Base-by-base conservation (phyloP, 352 stramenopile species). In the Phytophthora pisi region DNA sequence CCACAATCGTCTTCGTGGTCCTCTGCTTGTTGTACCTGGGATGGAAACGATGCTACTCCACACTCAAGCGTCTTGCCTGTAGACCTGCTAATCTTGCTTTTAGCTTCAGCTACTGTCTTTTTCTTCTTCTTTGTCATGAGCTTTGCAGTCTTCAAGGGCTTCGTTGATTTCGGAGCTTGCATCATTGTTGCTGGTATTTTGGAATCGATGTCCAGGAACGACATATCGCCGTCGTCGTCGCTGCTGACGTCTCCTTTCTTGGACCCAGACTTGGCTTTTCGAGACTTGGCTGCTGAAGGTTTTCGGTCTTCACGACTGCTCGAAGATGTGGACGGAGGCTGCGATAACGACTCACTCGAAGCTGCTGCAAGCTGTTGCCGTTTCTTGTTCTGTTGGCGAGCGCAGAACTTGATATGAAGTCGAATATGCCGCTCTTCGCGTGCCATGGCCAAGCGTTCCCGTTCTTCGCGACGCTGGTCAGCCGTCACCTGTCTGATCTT, bases 391-490 rank as follows among this genome's bases (percentile, higher is more conserved):
- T 43, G 40, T 24, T 78, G 70, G 6, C 66, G 70, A 65, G 49
- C 66, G 24, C 69, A 64, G 53, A 83, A 64, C 61, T 93, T 92
- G 16, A 74, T 49, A 11, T 82, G 60, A 2, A 96, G 24, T 20
- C 79, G 69, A 18, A 74, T 63, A 8, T 89, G 78, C 16, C 86
- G 64, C 66, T 95, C 88, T 62, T 94, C 88, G n/a, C 84, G 78
- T 50, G 73, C 65, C 86, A 96, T 92, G 0, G 76, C 67, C 20
- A 86, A 72, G 13, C 82, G 74, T 59, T 96, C 88, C 10, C 70
- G 70, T 42, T 90, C 79, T 70, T 93, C 82, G 15, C 77, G 84
- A 61, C 90, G 79, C 57, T 91, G 81, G 34, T 90, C 80, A 20
- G 66, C 57, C 4, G 68, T 75, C 58, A 78, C 62, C 15, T 81